Base-by-base conservation (phyloP, 2,329 filamentous ascomycete species). In the Alternaria hordeiaustralica region DNA sequence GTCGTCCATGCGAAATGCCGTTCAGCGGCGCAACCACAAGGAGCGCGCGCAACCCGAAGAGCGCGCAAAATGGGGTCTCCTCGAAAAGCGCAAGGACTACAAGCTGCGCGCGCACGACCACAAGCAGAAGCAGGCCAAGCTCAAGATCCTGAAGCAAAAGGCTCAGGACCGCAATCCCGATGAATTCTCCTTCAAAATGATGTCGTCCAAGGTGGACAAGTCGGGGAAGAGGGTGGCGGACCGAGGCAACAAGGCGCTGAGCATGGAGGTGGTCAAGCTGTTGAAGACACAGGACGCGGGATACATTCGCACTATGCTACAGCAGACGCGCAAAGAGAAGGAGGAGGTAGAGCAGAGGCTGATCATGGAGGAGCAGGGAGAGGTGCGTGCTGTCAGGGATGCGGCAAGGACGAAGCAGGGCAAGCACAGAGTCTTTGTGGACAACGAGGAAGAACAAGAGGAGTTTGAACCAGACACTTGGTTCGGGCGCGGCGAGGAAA, bases 21-120 rank as follows among this genome's bases (percentile, higher is more conserved):
- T 80, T 65, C 88, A 93, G 72, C 88, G 93, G 81, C 93, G 93
- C 76, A 91, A 93, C 71, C 95, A 98, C 82, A 88, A 90, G 72
- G 96, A 98, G 86, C 91, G 96, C 73, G 92, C 92, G 36, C 96
- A 98, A 80, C 92, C 94, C 44, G 82, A 88, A 67, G 92, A 94
- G 78, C 92, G 96, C 57, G 85, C 90, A 69, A 93, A 93, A 84
- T 93, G 94, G 82, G 96, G 96, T 68, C 87, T 98, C 21, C 89
- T 98, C 65, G 96, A 98, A 81, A 98, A 99, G 84, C 92, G 96
- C 86, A 97, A 97, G 83, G 88, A 90, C 80, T 90, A 90, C 82
- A 86, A 87, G 64, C 86, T 90, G 61, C 87, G 88, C 57, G 88
- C 88, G 18, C 83, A 84, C 76, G 88, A 90, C 80, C 88, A 89